A percentile compares a stretch with the other conserved stretches of the same genome.
Conservation (phyloP, 2,329 filamentous ascomycete species). For the Alternaria longipes region DNA sequence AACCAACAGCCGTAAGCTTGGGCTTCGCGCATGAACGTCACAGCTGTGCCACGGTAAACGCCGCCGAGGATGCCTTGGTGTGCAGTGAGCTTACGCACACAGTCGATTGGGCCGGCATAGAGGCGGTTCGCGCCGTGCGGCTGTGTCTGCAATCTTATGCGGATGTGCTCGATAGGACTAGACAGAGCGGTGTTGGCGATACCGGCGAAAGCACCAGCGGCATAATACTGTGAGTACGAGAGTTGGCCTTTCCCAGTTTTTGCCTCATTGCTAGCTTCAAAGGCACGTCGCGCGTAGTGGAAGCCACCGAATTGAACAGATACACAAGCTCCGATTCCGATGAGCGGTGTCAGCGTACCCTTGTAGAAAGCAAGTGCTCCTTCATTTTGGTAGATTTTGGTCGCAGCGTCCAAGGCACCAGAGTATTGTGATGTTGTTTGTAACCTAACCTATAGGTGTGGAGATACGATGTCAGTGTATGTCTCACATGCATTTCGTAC, state of each 20-base stretch:
- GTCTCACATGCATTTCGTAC: background rate
- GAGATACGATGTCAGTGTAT: background rate
- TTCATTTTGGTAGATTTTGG: conserved; percentile 86
- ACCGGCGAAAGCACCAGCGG: conserved; percentile 89
- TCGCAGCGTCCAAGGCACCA: conserved; percentile 80
- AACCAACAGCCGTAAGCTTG: conserved; percentile 98
- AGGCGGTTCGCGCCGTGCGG: conserved; percentile 82
- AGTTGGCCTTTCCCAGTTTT: conserved; percentile 62
- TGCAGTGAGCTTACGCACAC: conserved; percentile 80
- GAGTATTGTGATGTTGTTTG: conserved; percentile 87
- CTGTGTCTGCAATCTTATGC: conserved; percentile 95
- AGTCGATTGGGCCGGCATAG: conserved; percentile 88
- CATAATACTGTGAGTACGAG: conserved; percentile 86
- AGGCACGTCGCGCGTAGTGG: conserved; percentile 85
- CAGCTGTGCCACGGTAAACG: conserved; percentile 85
- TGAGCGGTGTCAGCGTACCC: conserved; percentile 89
- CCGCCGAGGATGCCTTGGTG: conserved; percentile 75
- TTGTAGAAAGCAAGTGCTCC: conserved; percentile 96
- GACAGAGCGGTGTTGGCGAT: conserved; percentile 89
- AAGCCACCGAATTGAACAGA: conserved; percentile 99
- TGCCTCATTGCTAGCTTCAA: conserved; percentile 75
- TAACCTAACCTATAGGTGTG: conserved; percentile 69
- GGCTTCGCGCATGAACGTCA: conserved; percentile 88
- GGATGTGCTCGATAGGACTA: conserved; percentile 93
- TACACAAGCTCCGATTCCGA: conserved; percentile 93